Percentiles rank a stretch among this genome's conserved stretches.
These are phyloP conservation scores for Noccaea caerulescens DNA, from an alignment of 345 rosid genomes.

Conservation along the genomic window DNA sequence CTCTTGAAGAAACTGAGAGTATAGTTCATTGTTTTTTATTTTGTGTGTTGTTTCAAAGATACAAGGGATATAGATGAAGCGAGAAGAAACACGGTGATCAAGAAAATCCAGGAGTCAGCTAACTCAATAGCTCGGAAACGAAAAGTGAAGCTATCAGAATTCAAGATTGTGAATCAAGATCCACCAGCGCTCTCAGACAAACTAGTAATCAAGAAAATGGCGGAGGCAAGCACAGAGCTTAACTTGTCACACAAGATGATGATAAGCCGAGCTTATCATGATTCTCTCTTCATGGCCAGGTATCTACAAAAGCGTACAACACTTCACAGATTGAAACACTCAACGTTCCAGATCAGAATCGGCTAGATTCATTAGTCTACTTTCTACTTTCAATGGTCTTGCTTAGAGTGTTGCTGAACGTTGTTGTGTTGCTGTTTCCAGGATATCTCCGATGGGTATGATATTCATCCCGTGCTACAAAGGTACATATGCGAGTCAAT, in stretches of 20 bases:
- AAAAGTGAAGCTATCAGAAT: constrained; percentile 65
- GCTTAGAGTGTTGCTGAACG: constrained; percentile 14
- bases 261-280: constrained; percentile 98
- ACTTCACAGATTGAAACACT: constrained; percentile 5
- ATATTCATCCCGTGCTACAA: constrained; percentile 94
- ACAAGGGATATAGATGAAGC: constrained; percentile 86
- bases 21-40: background rate
- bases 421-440: constrained; percentile 43
- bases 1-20: background rate
- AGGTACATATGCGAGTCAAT: constrained; percentile 51
- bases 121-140: constrained; percentile 64
- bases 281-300: constrained; percentile 98
- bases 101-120: constrained; percentile 79
- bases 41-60: constrained; percentile 49
- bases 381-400: background rate
- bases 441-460: constrained; percentile 98
- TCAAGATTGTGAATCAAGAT: constrained; percentile 89
- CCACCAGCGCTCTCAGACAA: constrained; percentile 86
- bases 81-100: constrained; percentile 74
- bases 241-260: constrained; percentile 73
- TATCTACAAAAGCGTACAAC: constrained; percentile 34
- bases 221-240: constrained; percentile 68
- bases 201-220: constrained; percentile 65
- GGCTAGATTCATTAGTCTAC: background rate
- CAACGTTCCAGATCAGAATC: background rate